These are phyloP conservation scores for Komagataella pseudopastoris DNA, from an alignment of 805 yeast genomes.

Conservation along the genomic window DNA sequence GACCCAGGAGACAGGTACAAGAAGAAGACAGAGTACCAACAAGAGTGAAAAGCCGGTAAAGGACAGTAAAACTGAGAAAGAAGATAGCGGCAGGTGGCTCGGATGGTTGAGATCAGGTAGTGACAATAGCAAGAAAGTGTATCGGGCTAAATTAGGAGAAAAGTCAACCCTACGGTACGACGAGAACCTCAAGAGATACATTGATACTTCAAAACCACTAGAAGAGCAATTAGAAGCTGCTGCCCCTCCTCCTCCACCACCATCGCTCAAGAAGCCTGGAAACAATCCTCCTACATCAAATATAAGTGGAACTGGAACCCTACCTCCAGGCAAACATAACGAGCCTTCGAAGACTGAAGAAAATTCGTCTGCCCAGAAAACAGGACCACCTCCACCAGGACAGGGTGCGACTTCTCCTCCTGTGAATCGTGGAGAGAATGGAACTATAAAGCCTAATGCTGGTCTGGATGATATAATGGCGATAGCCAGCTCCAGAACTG, in stretches of 20 bases:
- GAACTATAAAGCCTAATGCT: conserved; percentile 8
- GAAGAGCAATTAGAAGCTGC: conserved; percentile 46
- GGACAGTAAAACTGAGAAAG: conserved; percentile 11
- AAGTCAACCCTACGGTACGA: conserved; percentile 65
- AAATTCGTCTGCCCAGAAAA: conserved; percentile 23
- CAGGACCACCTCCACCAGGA: conserved; percentile 18
- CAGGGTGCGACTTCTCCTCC: conserved; percentile 18
- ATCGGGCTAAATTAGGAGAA: conserved; percentile 76
- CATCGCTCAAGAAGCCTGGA: conserved; percentile 30
- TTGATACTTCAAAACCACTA: conserved; percentile 51
- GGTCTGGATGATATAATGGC: conserved; percentile 15
- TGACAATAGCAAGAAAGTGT: conserved; percentile 58
- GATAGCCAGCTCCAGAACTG: conserved; percentile 16
- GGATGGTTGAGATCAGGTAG: conserved; percentile 49
- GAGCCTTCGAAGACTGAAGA: conserved; percentile 11
- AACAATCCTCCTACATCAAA: conserved; percentile 13
- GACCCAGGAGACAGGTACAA: conserved; percentile 10
- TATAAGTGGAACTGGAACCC: conserved; percentile 14
- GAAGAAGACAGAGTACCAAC: conserved; percentile 3
- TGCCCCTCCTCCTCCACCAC: conserved; percentile 42
- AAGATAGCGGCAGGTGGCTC: conserved; percentile 27
- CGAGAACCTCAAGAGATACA: conserved; percentile 78
- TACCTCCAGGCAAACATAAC: conserved; percentile 24
- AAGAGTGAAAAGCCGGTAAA: conserved; percentile 7
- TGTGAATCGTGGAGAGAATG: conserved; percentile 15